phyloP scores from a whole-genome alignment of 164 flowering plant species.

The Dillenia suffruticosa region DNA sequence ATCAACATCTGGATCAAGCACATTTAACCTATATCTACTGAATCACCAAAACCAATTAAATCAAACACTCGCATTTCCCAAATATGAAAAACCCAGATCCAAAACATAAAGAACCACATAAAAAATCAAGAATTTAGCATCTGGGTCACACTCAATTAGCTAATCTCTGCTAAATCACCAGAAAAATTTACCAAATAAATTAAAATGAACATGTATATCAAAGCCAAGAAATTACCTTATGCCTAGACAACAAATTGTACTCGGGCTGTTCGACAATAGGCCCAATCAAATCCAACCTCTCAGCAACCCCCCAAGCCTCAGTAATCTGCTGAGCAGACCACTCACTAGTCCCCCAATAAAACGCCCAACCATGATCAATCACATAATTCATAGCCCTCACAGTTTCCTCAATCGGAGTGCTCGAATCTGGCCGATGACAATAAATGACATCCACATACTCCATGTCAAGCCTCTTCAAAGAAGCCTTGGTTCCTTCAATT shows the following conservation, averaged over 20 bases:
- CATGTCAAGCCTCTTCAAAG: slow-evolving; percentile 83
- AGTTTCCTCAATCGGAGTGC: slow-evolving; percentile 95
- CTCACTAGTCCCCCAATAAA: slow-evolving; percentile 99
- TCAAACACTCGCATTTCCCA: too few species aligned
- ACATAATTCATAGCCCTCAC: slow-evolving; percentile 97
- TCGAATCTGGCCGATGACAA: slow-evolving; percentile 80
- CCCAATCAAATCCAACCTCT: slow-evolving; percentile 78
- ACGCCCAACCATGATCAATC: slow-evolving; percentile 98
- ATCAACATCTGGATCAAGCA: too few species aligned
- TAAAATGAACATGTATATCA: neutral
- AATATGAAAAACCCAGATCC: too few species aligned
- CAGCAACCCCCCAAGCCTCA: slow-evolving; percentile 88
- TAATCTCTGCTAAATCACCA: neutral
- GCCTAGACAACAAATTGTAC: slow-evolving; percentile 81
- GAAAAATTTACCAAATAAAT: neutral
- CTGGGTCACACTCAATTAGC: neutral
- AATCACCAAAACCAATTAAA: too few species aligned
- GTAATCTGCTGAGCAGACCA: slow-evolving; percentile 99
- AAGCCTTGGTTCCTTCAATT: slow-evolving; percentile 86
- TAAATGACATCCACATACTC: slow-evolving; percentile 89
- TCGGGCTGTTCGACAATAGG: slow-evolving; percentile 98
- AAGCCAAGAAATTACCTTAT: slow-evolving; percentile 49
- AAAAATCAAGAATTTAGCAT: neutral
- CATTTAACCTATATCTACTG: too few species aligned
- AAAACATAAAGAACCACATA: too few species aligned